Evolutionary conservation across 2,329 filamentous ascomycete species (phyloP), one percentile per base, ranked within the genome.

Genomic region (Botrytis tulipae): DNA sequence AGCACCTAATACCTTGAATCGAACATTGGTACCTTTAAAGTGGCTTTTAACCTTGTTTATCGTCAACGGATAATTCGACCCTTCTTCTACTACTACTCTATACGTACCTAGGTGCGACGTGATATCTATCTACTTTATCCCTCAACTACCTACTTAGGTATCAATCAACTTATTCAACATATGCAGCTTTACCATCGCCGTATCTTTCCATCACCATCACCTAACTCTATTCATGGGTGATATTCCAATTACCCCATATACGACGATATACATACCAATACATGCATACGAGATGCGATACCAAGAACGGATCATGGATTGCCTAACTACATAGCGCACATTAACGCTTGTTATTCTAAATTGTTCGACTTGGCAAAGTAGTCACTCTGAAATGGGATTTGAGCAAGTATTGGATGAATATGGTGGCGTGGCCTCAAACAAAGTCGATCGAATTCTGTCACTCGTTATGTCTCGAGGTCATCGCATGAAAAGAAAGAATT

Each of bases 401-500:
- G 9, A 68, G 46, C 35, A 68, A 57, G 48, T 42, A 68, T 57
- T 57, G 66, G 66, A 57, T 68, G 66, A 54, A 68, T 57, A 69
- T 57, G 37, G 66, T 57, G 48, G 66, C 66, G 66, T 32, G 48
- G 66, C 51, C 48, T 69, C 66, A 69, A 57, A 69, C 66, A 69
- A 69, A 40, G 25, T 48, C 59, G 44, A 61, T 51, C 20, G 18
- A 29, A 51, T 72, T 37, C 51, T 72, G 62, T 72, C 48, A 72
- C 71, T 61, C 63, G 29, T 18, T 69, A 69, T 60, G 71, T 72
- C 71, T 72, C 71, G 63, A 72, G 70, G 44, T 44, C 40, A 72
- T 72, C 29, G 51, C 61, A 72, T 72, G 32, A 67, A 48, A 62
- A 29, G 68, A 18, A 16, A 63, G 16, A 42, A 37, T 48, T 51